Conservation (phyloP, 2,329 filamentous ascomycete species). For the Teratosphaeria viscida region DNA sequence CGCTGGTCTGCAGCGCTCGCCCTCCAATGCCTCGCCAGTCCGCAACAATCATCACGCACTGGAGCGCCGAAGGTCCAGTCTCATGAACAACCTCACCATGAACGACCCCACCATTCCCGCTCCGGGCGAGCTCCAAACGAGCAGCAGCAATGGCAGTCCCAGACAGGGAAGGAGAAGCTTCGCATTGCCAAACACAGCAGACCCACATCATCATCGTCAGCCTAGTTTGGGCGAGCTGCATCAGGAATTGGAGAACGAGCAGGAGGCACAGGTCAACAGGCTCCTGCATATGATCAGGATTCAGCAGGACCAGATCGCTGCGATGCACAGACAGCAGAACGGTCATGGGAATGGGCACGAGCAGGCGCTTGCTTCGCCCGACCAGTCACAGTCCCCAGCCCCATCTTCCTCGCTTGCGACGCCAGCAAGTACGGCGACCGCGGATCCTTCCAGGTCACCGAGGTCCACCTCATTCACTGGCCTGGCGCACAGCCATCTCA, state of each 20-base stretch:
- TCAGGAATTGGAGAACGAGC: constrained; percentile 68
- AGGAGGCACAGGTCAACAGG: constrained; percentile 70
- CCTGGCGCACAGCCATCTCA: constrained; percentile 11
- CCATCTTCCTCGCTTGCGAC: constrained; percentile 9
- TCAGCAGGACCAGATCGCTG: constrained; percentile 59
- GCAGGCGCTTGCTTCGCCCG: constrained; percentile 26
- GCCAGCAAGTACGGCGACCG: constrained; percentile 35
- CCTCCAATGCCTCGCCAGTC: constrained; percentile 35
- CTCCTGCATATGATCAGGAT: constrained; percentile 66
- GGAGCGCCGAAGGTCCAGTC: constrained; percentile 54
- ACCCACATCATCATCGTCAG: constrained; percentile 54
- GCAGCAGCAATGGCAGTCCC: constrained; percentile 20
- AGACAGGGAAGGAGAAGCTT: constrained; percentile 13
- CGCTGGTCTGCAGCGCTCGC: constrained; percentile 44
- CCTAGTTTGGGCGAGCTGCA: constrained; percentile 68
- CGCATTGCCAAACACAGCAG: constrained; percentile 38
- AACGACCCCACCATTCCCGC: constrained; percentile 59
- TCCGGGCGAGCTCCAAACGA: constrained; percentile 54
- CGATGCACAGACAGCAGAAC: constrained; percentile 30
- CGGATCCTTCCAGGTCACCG: constrained; percentile 10
- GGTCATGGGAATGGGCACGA: constrained; percentile 21
- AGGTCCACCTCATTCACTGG: constrained; percentile 1
- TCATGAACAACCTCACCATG: constrained; percentile 62
- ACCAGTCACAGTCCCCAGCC: constrained; percentile 18
- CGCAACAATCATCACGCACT: constrained; percentile 25